Base-by-base conservation (phyloP, 176 grass and related monocot species). In the Avena insularis region DNA sequence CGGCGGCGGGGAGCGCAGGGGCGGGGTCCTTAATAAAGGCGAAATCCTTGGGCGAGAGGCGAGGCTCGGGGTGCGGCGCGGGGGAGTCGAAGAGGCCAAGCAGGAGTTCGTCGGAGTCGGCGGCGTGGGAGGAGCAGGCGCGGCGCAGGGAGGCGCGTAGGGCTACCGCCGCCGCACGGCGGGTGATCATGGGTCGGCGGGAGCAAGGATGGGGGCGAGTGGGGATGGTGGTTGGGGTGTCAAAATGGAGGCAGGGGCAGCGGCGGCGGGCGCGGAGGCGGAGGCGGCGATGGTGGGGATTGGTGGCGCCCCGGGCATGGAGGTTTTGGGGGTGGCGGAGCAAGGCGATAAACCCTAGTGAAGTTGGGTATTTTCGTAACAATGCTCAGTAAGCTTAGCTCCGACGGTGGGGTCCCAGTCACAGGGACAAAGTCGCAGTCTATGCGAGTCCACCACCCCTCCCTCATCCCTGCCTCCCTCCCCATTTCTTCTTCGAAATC, bases 261-360 rank as follows among this genome's bases (percentile, higher is more conserved):
- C 71, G 71, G 71, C 6, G 21, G n/a, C 1, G 58, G 71, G n/a
- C 33, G 4, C 1, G 36, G 29, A 3, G 84, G 72, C n/a, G 76
- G 75, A 43, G 40, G 5, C 40, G 40, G 40, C 40, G 40, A 43
- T 45, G 75, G 54, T 59, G 84, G 45, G 43, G 83, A 53, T 62
- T 78, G 86, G 71, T 54, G 73, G 73, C 49, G 71, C 71, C 53
- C 82, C 86, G 78, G 86, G 78, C 86, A 88, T 88, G 64, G 90
- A 91, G 65, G 62, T 80, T 56, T 91, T 85, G 75, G 72, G 79
- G 27, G 73, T 43, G 68, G 71, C 87, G 17, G 75, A 78, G 87
- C 5, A 33, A 58, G 86, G 40, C 75, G 72, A 86, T 88, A 96
- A 97, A 92, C 92, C 92, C 92, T 94, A 92, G 92, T 16, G 33